Conservation (phyloP, 2,329 filamentous ascomycete genomes). For the Ramularia endophylla region DNA sequence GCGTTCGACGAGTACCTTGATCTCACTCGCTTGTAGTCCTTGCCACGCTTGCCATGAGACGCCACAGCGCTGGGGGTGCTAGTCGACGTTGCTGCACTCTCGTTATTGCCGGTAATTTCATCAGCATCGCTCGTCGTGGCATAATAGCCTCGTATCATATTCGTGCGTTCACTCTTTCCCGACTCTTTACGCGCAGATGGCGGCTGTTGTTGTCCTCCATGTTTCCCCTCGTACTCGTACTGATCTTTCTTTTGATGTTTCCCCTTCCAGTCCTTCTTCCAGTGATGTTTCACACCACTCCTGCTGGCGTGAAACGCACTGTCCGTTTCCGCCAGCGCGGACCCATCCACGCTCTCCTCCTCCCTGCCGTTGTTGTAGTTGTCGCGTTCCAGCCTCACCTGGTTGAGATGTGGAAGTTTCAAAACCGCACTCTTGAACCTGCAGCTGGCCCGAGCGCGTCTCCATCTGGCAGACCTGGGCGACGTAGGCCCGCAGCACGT, state of each 20-base stretch:
- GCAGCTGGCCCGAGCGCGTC: slow-evolving; percentile 30
- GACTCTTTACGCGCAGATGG: slow-evolving; percentile 20
- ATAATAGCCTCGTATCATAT: slow-evolving; percentile 20
- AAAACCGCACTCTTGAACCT: slow-evolving; percentile 45
- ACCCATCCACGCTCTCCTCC: slow-evolving; percentile 19
- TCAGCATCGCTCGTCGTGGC: slow-evolving; percentile 14
- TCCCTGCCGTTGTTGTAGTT: slow-evolving; percentile 16
- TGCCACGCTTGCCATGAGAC: slow-evolving; percentile 17
- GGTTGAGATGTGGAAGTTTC: slow-evolving; percentile 42
- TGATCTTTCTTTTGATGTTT: slow-evolving; percentile 22
- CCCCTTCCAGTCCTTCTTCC: slow-evolving; percentile 23
- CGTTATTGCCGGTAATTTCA: slow-evolving; percentile 10
- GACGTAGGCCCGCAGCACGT: slow-evolving; percentile 42
- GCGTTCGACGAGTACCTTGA: too few species aligned
- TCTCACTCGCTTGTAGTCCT: slow-evolving; percentile 22
- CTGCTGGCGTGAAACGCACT: slow-evolving; percentile 25
- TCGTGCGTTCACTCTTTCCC: background rate
- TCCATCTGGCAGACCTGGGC: slow-evolving; percentile 37
- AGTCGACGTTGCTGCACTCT: slow-evolving; percentile 4
- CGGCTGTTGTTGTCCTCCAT: slow-evolving; percentile 18
- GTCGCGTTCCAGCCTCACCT: slow-evolving; percentile 17
- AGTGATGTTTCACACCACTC: slow-evolving; percentile 32
- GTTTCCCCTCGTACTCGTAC: slow-evolving; percentile 28
- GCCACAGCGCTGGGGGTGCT: too few species aligned
- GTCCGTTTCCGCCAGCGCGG: slow-evolving; percentile 23